Evolutionary conservation across 345 rosid genomes (phyloP).

Genomic region (Aquilaria sinensis): DNA sequence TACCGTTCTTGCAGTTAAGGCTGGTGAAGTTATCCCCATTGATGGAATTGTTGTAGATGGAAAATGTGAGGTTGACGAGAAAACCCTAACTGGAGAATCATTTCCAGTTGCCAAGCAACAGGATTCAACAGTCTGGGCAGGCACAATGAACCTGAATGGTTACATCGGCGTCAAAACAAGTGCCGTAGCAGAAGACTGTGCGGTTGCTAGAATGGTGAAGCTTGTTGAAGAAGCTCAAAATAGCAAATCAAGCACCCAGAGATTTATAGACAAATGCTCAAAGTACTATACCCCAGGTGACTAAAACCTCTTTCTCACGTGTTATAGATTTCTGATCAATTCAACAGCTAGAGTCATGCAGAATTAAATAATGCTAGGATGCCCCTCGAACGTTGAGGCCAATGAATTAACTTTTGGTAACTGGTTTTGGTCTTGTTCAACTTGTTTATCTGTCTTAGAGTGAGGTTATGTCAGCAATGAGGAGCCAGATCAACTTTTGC

Average conservation of each 20-base stretch:
- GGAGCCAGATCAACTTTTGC: no score
- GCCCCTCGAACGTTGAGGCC: no score
- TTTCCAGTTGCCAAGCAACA: constrained; percentile 62
- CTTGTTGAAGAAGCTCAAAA: constrained; percentile 91
- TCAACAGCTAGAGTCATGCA: background rate
- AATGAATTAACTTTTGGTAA: no score
- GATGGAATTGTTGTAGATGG: constrained; percentile 88
- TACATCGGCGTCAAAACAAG: constrained; percentile 61
- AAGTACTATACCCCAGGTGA: constrained; percentile 79
- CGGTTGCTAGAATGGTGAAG: constrained; percentile 72
- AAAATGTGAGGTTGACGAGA: constrained; percentile 77
- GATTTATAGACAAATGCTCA: constrained; percentile 56
- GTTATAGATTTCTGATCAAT: background rate
- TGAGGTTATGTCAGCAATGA: no score
- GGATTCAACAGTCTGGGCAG: constrained; percentile 73
- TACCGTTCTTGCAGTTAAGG: constrained; percentile 61
- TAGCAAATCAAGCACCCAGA: constrained; percentile 60
- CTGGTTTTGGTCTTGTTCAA: no score
- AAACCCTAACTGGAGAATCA: constrained; percentile 72
- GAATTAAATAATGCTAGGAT: no score
- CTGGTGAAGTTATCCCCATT: constrained; percentile 74
- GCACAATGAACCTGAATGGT: constrained; percentile 77
- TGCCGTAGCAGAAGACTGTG: constrained; percentile 67
- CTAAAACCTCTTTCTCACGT: background rate
- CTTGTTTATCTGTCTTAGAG: no score